These are phyloP conservation scores for Saccharomyces hybrid DNA, from an alignment of 1,139 yeast species.

Conservation along the genomic window DNA sequence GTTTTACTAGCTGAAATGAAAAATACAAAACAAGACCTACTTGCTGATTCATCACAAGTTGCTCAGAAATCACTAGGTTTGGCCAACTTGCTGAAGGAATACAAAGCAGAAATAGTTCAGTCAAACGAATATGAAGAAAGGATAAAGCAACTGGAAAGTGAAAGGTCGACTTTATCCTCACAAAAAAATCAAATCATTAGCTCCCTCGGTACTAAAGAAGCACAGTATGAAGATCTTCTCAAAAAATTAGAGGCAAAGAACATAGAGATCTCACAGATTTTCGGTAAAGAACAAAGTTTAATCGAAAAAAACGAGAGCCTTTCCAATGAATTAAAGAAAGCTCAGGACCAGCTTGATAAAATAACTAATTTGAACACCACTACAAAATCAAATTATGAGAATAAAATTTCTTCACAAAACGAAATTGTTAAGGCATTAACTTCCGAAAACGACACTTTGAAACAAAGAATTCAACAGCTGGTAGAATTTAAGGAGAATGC, in stretches of 20 bases:
- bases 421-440: conserved; percentile 19
- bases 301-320: conserved; percentile 6
- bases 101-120: conserved; percentile 3
- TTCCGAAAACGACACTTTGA: conserved; percentile 23
- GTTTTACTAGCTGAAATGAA: neutral
- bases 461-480: conserved; percentile 15
- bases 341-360: conserved; percentile 1
- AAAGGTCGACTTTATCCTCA: conserved; percentile 14
- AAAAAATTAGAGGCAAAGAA: conserved; percentile 11
- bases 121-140: conserved; percentile 8
- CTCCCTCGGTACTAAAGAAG: conserved; percentile 26
- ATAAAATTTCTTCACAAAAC: conserved; percentile 25
- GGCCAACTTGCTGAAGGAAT: conserved; percentile 2
- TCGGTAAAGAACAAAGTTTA: conserved; percentile 5
- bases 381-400: conserved; percentile 22
- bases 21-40: neutral
- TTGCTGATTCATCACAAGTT: neutral
- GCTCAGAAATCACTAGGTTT: neutral
- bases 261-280: conserved; percentile 8
- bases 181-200: conserved; percentile 26
- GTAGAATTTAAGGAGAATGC: conserved; percentile 15
- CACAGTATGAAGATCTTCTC: conserved; percentile 23
- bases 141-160: conserved; percentile 9
- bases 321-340: conserved; percentile 7
- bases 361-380: conserved; percentile 4